A percentile compares a stretch with the other conserved stretches of the same genome.
Conservation (phyloP, 768 basidiomycete species). For the Tylopilus subfusipes region DNA sequence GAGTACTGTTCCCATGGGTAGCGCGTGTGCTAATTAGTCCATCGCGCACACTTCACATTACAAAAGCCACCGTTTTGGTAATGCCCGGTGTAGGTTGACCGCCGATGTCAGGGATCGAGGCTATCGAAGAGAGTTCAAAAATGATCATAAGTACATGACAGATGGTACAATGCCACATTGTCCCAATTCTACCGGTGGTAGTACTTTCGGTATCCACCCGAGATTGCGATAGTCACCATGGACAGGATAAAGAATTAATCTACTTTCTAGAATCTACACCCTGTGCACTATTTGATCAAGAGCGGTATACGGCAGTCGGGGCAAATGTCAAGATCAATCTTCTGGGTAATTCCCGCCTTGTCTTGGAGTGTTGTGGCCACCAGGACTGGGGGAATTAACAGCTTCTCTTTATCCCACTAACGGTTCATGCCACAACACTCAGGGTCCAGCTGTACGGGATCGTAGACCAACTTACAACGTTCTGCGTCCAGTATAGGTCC, state of each 20-base stretch:
- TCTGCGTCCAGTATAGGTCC: slow-evolving; percentile 42
- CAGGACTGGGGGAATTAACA: slow-evolving; percentile 46
- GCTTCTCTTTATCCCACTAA: slow-evolving; percentile 58
- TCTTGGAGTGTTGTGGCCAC: slow-evolving; percentile 36
- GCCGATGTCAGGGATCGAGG: slow-evolving; percentile 1
- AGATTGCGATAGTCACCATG: not conserved
- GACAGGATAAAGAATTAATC: not conserved
- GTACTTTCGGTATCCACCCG: not conserved
- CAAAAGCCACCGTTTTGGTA: not conserved
- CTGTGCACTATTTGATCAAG: slow-evolving; percentile 7
- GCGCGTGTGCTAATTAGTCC: not conserved
- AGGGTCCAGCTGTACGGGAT: not conserved
- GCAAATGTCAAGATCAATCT: slow-evolving; percentile 8
- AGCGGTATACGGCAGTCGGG: not conserved
- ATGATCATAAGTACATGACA: not conserved
- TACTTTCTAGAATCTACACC: not conserved
- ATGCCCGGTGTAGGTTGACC: not conserved
- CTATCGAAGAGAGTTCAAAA: slow-evolving; percentile 4
- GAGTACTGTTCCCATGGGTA: not conserved
- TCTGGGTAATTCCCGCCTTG: slow-evolving; percentile 19
- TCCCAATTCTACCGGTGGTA: not conserved
- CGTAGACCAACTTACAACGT: slow-evolving; percentile 37
- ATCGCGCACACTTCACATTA: slow-evolving; percentile 5
- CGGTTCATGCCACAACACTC: not conserved
- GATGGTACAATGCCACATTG: not conserved